These are phyloP conservation scores for Linum usitatissimum DNA, from an alignment of 345 rosid species.

Conservation along the genomic window DNA sequence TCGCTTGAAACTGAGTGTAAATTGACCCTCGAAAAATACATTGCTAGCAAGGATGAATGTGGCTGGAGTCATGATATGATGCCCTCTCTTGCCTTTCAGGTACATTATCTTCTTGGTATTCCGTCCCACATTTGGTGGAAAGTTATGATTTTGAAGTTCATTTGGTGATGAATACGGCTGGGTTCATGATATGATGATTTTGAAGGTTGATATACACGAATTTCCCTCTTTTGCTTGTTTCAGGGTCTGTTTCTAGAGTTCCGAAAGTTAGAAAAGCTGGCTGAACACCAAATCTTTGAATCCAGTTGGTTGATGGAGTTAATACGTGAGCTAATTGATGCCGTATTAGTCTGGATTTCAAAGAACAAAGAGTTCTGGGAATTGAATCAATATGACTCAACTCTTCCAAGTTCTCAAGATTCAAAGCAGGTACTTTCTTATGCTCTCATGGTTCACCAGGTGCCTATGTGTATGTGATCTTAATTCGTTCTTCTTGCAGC, in stretches of 20 bases:
- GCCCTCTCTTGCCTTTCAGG: conserved; percentile 45
- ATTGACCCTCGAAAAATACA: conserved; percentile 7
- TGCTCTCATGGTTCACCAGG: background rate
- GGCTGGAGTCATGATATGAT: conserved; percentile 6
- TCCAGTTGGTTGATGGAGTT: conserved; percentile 40
- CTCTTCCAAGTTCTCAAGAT: conserved; percentile 13
- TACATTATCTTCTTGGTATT: conserved; percentile 13
- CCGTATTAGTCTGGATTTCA: conserved; percentile 35
- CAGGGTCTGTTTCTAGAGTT: conserved; percentile 50
- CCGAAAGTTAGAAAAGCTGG: conserved; percentile 31
- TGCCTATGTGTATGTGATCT: background rate
- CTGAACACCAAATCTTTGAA: conserved; percentile 30
- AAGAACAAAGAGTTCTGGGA: conserved; percentile 25
- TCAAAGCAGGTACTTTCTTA: conserved; percentile 23
- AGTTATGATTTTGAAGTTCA: background rate
- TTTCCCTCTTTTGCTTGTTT: background rate
- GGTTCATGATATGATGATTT: background rate
- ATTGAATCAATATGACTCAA: conserved; percentile 11
- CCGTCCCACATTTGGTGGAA: background rate
- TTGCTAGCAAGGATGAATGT: conserved; percentile 12
- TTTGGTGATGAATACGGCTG: background rate
- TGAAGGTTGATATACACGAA: background rate
- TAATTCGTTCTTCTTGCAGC: background rate
- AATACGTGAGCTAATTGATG: conserved; percentile 33
- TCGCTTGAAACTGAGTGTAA: conserved; percentile 16